Conservation (phyloP, 2,329 filamentous ascomycete genomes). For the Fusarium sp. region DNA sequence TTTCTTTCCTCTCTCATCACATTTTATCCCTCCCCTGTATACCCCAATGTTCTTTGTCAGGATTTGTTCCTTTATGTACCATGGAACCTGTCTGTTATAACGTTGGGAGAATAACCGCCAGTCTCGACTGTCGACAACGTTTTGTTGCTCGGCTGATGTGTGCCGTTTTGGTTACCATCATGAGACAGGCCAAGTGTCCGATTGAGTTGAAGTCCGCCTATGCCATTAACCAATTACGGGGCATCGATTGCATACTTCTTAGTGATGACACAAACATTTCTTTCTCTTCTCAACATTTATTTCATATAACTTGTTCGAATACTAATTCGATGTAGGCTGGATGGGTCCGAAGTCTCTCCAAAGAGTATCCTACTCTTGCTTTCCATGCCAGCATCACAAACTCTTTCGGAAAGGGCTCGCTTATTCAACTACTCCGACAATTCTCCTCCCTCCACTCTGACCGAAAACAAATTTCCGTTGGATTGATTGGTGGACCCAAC, state of each 20-base stretch:
- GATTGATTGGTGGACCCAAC: slow-evolving; percentile 83
- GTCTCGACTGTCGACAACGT: slow-evolving; percentile 51
- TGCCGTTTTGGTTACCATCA: slow-evolving; percentile 91
- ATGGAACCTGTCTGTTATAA: slow-evolving; percentile 97
- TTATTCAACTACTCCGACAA: slow-evolving; percentile 92
- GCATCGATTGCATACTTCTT: slow-evolving; percentile 87
- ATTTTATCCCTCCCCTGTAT: slow-evolving; percentile 52
- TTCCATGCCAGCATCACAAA: slow-evolving; percentile 97
- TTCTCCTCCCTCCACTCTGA: slow-evolving; percentile 91
- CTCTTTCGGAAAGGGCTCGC: slow-evolving; percentile 93
- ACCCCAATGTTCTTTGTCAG: slow-evolving; percentile 82
- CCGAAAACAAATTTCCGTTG: slow-evolving; percentile 93
- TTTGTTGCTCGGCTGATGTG: slow-evolving; percentile 69
- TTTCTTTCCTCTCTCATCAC: slow-evolving; percentile 18
- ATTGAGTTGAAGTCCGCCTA: slow-evolving; percentile 94
- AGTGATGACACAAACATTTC: slow-evolving; percentile 93
- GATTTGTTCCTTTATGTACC: slow-evolving; percentile 77
- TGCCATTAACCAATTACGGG: slow-evolving; percentile 56
- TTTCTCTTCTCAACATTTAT: slow-evolving; percentile 3
- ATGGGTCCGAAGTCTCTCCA: slow-evolving; percentile 90
- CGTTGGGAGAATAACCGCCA: slow-evolving; percentile 90
- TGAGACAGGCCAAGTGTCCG: slow-evolving; percentile 84
- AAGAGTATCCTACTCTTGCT: slow-evolving; percentile 91
- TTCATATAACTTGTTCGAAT: slow-evolving; percentile 21
- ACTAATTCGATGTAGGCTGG: slow-evolving; percentile 72